A percentile compares a stretch with the other conserved stretches of the same genome.
phyloP scores from a whole-genome alignment of 2,329 filamentous ascomycete species.

The Leptographium radiaticola region DNA sequence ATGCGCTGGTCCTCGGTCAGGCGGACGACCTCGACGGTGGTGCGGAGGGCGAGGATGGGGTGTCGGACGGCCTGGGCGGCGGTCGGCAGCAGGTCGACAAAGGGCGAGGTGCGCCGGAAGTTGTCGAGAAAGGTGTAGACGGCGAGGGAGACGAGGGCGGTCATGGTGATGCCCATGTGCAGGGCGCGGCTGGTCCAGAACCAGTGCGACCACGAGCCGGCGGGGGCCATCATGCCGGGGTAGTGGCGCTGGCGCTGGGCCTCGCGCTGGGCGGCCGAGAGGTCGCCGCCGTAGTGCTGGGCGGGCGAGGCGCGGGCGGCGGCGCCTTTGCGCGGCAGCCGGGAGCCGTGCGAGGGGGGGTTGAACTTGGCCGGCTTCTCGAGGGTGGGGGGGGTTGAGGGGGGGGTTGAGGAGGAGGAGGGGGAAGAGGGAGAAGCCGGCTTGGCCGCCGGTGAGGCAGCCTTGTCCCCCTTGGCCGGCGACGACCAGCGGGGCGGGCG shows the following conservation, averaged over 20 bases:
- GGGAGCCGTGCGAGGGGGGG: conserved; percentile 75
- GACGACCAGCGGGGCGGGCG: neutral
- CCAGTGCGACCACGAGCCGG: conserved; percentile 71
- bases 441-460: too few relatives aligned
- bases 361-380: conserved; percentile 83
- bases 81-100: conserved; percentile 63
- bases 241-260: conserved; percentile 61
- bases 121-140: conserved; percentile 63
- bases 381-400: conserved; percentile 41
- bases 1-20: conserved; percentile 65
- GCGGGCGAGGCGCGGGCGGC: conserved; percentile 28
- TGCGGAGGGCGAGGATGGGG: conserved; percentile 53
- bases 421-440: neutral
- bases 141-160: conserved; percentile 57
- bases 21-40: conserved; percentile 58
- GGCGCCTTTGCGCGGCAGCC: conserved; percentile 42
- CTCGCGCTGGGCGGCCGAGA: conserved; percentile 51
- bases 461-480: neutral
- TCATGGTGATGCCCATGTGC: conserved; percentile 72
- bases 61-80: conserved; percentile 54
- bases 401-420: conserved; percentile 1
- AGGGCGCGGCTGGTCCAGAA: conserved; percentile 67
- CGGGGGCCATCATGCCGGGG: conserved; percentile 77
- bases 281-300: conserved; percentile 60
- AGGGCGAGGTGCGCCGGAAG: conserved; percentile 69